Evolutionary conservation across 345 rosid species (phyloP), one percentile per base, ranked within the genome.

Genomic region (Hibiscus trionum): DNA sequence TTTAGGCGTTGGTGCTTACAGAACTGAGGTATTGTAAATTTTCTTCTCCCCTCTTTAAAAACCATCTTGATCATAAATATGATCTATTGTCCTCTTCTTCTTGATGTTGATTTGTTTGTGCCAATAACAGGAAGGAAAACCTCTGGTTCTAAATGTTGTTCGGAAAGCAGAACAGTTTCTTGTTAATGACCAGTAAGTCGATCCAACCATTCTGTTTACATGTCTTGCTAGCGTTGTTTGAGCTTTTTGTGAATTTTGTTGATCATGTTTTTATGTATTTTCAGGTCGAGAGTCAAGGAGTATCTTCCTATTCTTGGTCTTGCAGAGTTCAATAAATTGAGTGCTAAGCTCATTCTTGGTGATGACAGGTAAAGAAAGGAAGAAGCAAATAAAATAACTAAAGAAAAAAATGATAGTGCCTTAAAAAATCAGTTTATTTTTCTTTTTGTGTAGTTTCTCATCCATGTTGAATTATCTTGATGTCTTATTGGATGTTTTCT

Each of bases 1-100:
- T 81, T 78, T 94, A 79, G 97, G 98, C 50, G 98, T 91, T n/a
- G 98, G 98, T 39, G 98, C 98, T 56, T 94, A 94, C 73, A 88
- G 98, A 77, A 94, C 97, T 53, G 97, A 94, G 95, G 98, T 94
- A 4, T 66, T 5, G 12, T 24, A 6, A 69, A 12, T 39, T 42
- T 66, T 50, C 55, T 47, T 47, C 5, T 12, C 16, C 4, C 10
- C 15, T 46, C 8, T 52, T 55, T 5, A n/a, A 16, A 71, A 52
- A 29, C 39, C 9, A 47, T 46, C 12, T 49, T 11, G 16, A 15
- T 62, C 9, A 29, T 47, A 35, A 35, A n/a, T 3, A 3, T 53
- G 17, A 9, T 42, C 4, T 7, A 2, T 62, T 7, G 12, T 59
- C 31, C 21, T 5, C 3, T 58, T 61, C 53, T 63, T 49, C 53